Conservation (phyloP, 129 eudicot genomes). For the Saposhnikovia divaricata region DNA sequence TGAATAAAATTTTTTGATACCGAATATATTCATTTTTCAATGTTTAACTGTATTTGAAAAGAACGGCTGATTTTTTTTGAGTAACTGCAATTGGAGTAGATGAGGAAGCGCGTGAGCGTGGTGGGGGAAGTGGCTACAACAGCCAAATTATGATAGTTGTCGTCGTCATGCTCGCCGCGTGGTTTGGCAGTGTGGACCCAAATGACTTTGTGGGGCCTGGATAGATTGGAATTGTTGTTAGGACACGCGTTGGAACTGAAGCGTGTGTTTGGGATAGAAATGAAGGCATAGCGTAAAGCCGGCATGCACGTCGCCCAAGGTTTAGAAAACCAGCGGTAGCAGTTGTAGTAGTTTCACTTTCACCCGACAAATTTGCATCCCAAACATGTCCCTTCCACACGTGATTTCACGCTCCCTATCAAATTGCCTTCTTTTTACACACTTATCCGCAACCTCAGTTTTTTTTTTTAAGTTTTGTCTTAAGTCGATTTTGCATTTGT, state of each 20-base stretch:
- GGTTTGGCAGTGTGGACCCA: background rate
- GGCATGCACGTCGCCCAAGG: slow-evolving; percentile 12
- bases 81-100: no score
- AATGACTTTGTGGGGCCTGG: background rate
- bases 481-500: no score
- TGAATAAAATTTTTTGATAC: no score
- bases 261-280: background rate
- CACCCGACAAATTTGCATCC: background rate
- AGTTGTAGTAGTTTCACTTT: background rate
- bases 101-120: no score
- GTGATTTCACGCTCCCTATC: background rate
- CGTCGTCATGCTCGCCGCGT: slow-evolving; percentile 4
- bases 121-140: no score
- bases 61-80: no score
- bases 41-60: no score
- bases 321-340: background rate
- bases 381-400: background rate
- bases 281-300: background rate
- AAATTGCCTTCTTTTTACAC: background rate
- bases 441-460: background rate
- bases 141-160: background rate
- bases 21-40: no score
- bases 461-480: no score
- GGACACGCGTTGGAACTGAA: background rate
- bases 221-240: background rate